Base-by-base conservation (phyloP, 2,329 filamentous ascomycete genomes). In the Fusarium tricinctum region DNA sequence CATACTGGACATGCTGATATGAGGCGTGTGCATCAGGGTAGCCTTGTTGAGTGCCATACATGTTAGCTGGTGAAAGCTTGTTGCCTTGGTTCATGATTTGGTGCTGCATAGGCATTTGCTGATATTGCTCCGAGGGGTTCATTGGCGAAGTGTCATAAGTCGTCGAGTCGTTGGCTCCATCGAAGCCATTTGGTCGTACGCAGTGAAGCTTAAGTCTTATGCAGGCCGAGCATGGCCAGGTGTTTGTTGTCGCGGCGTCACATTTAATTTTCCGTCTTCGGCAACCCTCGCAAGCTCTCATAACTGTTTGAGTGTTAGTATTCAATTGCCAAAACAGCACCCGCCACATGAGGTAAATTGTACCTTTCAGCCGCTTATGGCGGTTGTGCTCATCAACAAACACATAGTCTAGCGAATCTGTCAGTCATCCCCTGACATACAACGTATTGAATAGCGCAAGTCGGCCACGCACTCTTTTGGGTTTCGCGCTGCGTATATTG, bases 361-460 rank as follows among this genome's bases (percentile, higher is more conserved):
- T 87, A 96, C 93, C 93, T 86, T 98, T 98, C 68, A 98, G 84
- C 74, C 95, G 89, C 82, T 98, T 98, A 81, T 98, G 96, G 69
- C 96, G 91, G 83, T 98, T 98, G 81, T 98, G 96, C 80, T 98
- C 95, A 80, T 98, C 95, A 59, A 98, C 96, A 77, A 98, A 98
- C 74, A 98, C 96, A 92, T 97, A 98, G 79, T 97, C 94, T 97
- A 54, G 56, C 55, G 19, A 68, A 60, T 55, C 51, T 43, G 66
- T 74, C 50, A 74, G 71, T 42, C 15, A 58, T 40, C 46, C 42
- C 28, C 38, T 42, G 39, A 40, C 15, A 26, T 15, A 60, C 30
- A 28, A 20, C 14, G 35, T 30, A 32, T 7, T 20, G 17, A 50
- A 33, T 61, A 8, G 38, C 60, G 78, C 38, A 33, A 48, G 49